Conservation (phyloP, 73 alveolate species). For the Symbiodinium natans region DNA sequence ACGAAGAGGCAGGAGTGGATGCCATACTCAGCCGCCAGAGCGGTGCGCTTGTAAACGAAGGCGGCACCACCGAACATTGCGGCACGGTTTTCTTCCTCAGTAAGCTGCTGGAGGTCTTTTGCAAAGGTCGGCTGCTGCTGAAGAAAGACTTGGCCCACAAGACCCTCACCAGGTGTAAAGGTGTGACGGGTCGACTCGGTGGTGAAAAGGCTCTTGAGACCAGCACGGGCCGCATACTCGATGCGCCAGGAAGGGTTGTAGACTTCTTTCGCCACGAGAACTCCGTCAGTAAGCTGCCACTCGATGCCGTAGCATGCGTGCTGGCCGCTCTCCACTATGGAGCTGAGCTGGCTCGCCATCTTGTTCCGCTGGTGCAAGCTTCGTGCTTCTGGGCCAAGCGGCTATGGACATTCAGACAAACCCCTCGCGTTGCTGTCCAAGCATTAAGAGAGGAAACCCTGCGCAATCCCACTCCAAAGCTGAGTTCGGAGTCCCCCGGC, state of each 20-base stretch:
- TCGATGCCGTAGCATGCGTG: neutral
- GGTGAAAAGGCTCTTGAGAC: neutral
- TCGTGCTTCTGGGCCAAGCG: too few relatives aligned
- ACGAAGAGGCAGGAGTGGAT: neutral
- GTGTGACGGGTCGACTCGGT: neutral
- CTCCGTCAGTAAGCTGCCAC: neutral
- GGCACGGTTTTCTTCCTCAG: neutral
- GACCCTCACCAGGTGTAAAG: neutral
- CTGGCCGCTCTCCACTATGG: neutral
- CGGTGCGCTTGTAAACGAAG: neutral
- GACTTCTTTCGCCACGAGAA: neutral
- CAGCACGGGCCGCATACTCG: conserved; percentile 8
- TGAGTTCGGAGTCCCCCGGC: too few relatives aligned
- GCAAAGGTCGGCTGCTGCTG: neutral
- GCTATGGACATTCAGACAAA: too few relatives aligned
- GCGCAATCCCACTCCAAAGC: too few relatives aligned
- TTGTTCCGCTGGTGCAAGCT: too few relatives aligned
- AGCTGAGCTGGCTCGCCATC: neutral
- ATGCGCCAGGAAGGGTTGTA: neutral
- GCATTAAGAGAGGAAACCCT: too few relatives aligned
- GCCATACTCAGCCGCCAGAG: neutral
- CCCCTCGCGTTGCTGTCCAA: too few relatives aligned
- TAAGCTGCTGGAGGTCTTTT: neutral
- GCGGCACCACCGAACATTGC: neutral
- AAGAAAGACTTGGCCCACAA: neutral